Percentiles rank a stretch among this genome's conserved stretches.
These are phyloP conservation scores for Penicillium steckii DNA, from an alignment of 495 filamentous ascomycete species.

Conservation along the genomic window DNA sequence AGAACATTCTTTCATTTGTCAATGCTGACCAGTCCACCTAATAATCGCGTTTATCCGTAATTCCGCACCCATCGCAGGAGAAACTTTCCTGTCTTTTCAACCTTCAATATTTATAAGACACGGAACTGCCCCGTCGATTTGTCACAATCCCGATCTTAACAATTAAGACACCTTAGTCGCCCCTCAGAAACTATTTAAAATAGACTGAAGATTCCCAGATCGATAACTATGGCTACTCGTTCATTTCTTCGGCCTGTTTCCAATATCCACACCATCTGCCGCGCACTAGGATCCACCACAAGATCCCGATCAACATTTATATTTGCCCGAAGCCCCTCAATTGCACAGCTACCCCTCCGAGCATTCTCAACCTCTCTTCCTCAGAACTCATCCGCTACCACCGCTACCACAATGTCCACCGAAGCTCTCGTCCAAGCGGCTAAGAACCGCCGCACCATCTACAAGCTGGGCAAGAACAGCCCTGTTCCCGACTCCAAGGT, in stretches of 20 bases:
- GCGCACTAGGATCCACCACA: slow-evolving; percentile 11
- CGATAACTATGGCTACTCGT: slow-evolving; percentile 11
- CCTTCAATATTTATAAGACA: neutral
- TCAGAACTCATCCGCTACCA: slow-evolving; percentile 7
- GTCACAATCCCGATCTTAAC: neutral
- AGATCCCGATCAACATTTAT: neutral
- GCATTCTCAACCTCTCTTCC: slow-evolving; percentile 66
- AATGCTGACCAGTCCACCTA: neutral
- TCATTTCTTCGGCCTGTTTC: slow-evolving; percentile 13
- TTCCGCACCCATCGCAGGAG: too few species aligned
- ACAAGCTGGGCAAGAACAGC: slow-evolving; percentile 44
- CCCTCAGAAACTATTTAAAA: neutral
- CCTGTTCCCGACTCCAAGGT: slow-evolving; percentile 49
- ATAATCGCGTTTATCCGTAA: neutral
- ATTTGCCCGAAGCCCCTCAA: slow-evolving; percentile 10
- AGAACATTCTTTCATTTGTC: neutral
- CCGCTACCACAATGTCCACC: slow-evolving; percentile 22
- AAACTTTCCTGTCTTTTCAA: neutral
- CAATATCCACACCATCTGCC: slow-evolving; percentile 13
- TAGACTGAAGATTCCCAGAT: neutral
- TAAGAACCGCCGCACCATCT: slow-evolving; percentile 48
- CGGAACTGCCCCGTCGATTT: neutral
- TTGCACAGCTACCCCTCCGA: slow-evolving; percentile 31
- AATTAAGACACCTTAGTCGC: neutral
- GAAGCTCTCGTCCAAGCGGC: slow-evolving; percentile 39